Percentiles rank a stretch among this genome's conserved stretches.
These are phyloP conservation scores for Centaurea solstitialis DNA, from an alignment of 129 eudicot genomes.

Conservation along the genomic window DNA sequence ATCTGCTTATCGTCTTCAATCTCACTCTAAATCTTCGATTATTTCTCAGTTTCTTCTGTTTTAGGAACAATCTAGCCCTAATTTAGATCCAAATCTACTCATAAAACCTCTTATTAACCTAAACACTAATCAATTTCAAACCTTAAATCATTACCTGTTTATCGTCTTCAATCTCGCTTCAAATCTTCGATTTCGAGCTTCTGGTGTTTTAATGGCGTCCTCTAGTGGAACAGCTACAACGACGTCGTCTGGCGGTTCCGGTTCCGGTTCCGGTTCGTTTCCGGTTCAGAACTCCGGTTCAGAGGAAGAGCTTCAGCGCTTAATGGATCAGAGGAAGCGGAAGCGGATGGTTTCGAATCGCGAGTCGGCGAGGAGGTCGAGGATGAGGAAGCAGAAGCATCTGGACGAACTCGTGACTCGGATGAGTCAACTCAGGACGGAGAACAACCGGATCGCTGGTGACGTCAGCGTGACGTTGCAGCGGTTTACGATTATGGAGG, in stretches of 20 bases:
- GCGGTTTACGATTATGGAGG: slow-evolving; percentile 49
- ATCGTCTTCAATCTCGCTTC: neutral
- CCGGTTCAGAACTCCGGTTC: slow-evolving; percentile 58
- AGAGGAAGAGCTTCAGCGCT: slow-evolving; percentile 53
- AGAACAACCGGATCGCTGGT: slow-evolving; percentile 48
- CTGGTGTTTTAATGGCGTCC: slow-evolving; percentile 47
- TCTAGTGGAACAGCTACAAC: slow-evolving; percentile 50
- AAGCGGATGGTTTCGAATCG: slow-evolving; percentile 88
- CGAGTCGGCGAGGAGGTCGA: slow-evolving; percentile 82
- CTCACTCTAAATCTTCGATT: neutral
- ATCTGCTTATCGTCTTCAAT: slow-evolving; percentile 29
- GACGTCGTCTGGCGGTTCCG: slow-evolving; percentile 33
- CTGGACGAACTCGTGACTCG: slow-evolving; percentile 66
- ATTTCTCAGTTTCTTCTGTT: neutral
- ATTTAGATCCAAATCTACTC: slow-evolving; percentile 24
- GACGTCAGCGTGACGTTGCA: slow-evolving; percentile 52
- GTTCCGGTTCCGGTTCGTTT: slow-evolving; percentile 48
- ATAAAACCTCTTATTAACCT: neutral
- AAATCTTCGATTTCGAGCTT: neutral
- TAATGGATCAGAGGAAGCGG: slow-evolving; percentile 72
- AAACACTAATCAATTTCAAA: neutral
- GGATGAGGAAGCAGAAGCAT: slow-evolving; percentile 81
- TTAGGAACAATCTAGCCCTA: neutral
- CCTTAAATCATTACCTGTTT: slow-evolving; percentile 32
- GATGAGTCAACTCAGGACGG: slow-evolving; percentile 55